These are phyloP conservation scores for Silene noctiflora DNA, from an alignment of 179 eudicot species.

Conservation along the genomic window DNA sequence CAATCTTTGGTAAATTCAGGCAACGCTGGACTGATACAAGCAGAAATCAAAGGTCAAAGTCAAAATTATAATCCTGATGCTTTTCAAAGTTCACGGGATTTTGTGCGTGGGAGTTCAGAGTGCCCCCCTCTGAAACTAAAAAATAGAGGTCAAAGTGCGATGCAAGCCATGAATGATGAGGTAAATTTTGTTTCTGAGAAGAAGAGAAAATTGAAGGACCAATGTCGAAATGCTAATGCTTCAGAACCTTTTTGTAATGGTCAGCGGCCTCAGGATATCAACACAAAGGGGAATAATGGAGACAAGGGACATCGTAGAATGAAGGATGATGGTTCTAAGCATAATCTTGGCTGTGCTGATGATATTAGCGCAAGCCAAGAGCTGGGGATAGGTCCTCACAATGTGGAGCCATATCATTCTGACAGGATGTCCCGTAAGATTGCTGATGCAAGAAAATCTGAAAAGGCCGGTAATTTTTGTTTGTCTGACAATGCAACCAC, in stretches of 20 bases:
- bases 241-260: slow-evolving; percentile 18
- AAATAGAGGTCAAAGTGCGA: slow-evolving; percentile 13
- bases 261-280: not conserved
- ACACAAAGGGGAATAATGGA: too few species aligned
- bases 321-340: slow-evolving; percentile 16
- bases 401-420: slow-evolving; percentile 15
- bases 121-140: slow-evolving; percentile 25
- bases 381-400: too few species aligned
- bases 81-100: slow-evolving; percentile 22
- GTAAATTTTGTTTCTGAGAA: slow-evolving; percentile 27
- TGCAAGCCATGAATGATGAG: slow-evolving; percentile 18
- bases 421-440: slow-evolving; percentile 28
- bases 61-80: slow-evolving; percentile 20
- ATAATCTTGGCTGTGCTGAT: slow-evolving; percentile 20
- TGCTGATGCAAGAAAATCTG: slow-evolving; percentile 25
- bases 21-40: slow-evolving; percentile 13
- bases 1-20: slow-evolving; percentile 16
- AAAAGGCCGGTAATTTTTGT: slow-evolving; percentile 33
- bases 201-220: slow-evolving; percentile 42
- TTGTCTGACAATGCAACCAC: slow-evolving; percentile 37
- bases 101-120: slow-evolving; percentile 16
- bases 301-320: slow-evolving; percentile 15
- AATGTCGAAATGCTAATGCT: not conserved
- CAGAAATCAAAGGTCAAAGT: slow-evolving; percentile 19
- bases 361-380: not conserved